Conservation (phyloP, 2,329 filamentous ascomycete species). For the Aspergillus terreus region DNA sequence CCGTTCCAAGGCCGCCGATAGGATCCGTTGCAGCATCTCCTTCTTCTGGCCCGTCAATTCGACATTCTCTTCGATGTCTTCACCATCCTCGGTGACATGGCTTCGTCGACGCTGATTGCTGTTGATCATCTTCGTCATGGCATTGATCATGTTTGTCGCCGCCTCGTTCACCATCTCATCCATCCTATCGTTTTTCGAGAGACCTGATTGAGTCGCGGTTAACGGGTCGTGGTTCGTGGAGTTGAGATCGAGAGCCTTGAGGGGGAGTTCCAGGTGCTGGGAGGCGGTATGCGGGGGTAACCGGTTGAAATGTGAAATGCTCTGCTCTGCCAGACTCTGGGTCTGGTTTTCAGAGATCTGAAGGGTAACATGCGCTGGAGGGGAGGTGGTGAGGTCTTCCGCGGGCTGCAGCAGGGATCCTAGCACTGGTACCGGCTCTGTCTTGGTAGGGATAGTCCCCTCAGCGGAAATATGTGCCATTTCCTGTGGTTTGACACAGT, state of each 20-base stretch:
- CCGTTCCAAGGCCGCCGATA: conserved; percentile 26
- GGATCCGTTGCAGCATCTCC: conserved; percentile 30
- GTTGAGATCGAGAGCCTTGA: conserved; percentile 11
- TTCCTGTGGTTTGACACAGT: conserved; percentile 18
- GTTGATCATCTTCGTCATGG: conserved; percentile 32
- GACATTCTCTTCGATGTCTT: conserved; percentile 17
- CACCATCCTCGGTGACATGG: conserved; percentile 19
- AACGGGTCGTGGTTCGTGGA: conserved; percentile 8
- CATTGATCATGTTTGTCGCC: conserved; percentile 30
- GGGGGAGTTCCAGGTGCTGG: conserved; percentile 9
- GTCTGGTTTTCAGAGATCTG: neutral
- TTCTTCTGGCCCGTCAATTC: conserved; percentile 25
- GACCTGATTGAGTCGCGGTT: conserved; percentile 3
- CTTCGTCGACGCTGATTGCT: conserved; percentile 20
- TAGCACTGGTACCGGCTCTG: neutral
- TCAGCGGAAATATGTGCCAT: conserved; percentile 14
- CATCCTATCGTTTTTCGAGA: conserved; percentile 10
- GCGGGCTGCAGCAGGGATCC: neutral
- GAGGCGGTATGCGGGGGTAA: neutral
- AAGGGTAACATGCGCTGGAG: neutral
- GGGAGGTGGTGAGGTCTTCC: neutral
- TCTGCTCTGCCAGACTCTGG: neutral
- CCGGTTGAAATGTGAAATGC: neutral
- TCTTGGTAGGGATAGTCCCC: neutral
- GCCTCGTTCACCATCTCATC: conserved; percentile 25